Base-by-base conservation (phyloP, 352 stramenopile genomes). In the Thalassiosira sp. region DNA sequence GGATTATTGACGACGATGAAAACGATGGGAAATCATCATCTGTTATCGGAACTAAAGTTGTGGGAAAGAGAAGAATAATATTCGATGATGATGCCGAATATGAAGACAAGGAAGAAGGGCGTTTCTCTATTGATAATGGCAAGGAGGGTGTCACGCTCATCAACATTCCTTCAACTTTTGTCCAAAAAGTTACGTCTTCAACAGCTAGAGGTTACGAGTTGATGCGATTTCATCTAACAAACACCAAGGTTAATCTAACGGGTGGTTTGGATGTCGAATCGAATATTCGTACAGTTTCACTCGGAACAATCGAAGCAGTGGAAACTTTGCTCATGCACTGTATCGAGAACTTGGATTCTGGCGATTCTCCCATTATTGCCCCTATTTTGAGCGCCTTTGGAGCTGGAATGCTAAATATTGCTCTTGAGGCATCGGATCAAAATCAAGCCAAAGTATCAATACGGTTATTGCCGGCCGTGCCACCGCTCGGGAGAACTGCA, bases 151-250 rank as follows among this genome's bases (percentile, higher is more conserved):
- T 43, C 13, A 59, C 27, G 13, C 13, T 20, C 7, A 58, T 56
- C 3, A 37, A 42, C n/a, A 37, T 58, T 25, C 40, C 59, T 22
- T 68, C n/a, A n/a, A n/a, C 59, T 42, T 59, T 22, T 13, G 25
- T 37, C 20, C 16, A 20, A 37, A 52, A 3, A 45, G 28, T 28
- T 42, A 2, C 18, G 52, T 24, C 27, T 49, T 0, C 8, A 10
- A 16, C 45, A 35, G 7, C 2, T 48, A 8, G 15, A 48, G 16
- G 6, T 2, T 58, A 25, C 49, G 49, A 58, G 24, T 42, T 72
- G 37, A 46, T 72, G 25, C 31, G n/a, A 65, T 65, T 72, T 43
- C 18, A 48, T 57, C 40, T 64, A n/a, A 28, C 52, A 24, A 57
- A 54, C 10, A 65, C 52, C 25, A 54, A 45, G 5, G 66, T 45